These are phyloP conservation scores for Dryadomyces quercivorus DNA, from an alignment of 2,329 filamentous ascomycete species.

Conservation along the genomic window DNA sequence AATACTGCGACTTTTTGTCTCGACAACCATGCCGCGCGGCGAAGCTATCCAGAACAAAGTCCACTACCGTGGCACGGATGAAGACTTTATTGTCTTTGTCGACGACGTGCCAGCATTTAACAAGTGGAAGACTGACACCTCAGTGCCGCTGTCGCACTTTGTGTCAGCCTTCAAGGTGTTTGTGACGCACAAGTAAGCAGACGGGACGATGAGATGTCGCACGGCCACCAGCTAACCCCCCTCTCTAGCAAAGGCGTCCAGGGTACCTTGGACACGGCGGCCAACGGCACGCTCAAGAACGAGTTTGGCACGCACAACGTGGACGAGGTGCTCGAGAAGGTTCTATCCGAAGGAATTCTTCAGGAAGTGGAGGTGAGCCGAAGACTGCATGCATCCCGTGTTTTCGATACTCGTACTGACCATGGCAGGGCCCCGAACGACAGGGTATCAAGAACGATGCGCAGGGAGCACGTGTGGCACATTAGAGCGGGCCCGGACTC, in stretches of 20 bases:
- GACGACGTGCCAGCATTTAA: constrained; percentile 51
- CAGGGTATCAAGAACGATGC: constrained; percentile 42
- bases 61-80: constrained; percentile 64
- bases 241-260: constrained; percentile 66
- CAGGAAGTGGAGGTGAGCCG: constrained; percentile 47
- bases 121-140: constrained; percentile 74
- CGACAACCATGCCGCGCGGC: constrained; percentile 51
- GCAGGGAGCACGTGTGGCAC: constrained; percentile 21
- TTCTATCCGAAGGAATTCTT: constrained; percentile 62
- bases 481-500: neutral
- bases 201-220: neutral
- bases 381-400: no score
- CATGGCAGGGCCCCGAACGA: constrained; percentile 35
- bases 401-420: no score
- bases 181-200: constrained; percentile 69
- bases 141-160: constrained; percentile 70
- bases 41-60: constrained; percentile 63
- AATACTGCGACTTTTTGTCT: no score
- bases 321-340: constrained; percentile 71
- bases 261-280: constrained; percentile 64
- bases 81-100: constrained; percentile 49
- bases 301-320: constrained; percentile 77
- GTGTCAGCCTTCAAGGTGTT: constrained; percentile 85
- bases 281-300: constrained; percentile 61
- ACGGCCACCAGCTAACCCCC: neutral